Base-by-base conservation (phyloP, 1,139 yeast genomes). In the Candida pseudoviswanathii region DNA sequence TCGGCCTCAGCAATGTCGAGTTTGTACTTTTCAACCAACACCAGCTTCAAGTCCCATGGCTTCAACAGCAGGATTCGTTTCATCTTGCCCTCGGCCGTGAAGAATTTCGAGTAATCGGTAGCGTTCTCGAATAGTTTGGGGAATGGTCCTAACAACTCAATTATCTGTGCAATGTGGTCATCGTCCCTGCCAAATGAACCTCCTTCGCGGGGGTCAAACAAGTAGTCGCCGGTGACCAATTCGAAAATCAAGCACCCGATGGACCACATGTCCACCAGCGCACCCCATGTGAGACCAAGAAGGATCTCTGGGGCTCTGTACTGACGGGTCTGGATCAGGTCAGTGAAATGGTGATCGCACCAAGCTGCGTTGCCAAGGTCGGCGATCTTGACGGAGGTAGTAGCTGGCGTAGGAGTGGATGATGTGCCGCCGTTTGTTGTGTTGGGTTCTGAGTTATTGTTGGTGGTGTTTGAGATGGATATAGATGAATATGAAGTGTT, bases 1-100 rank as follows among this genome's bases (percentile, higher is more conserved):
- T 71, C 63, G 36, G 91, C 81, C 55, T 81, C 83, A 36, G 71
- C 70, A 54, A 68, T 75, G 40, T 77, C 73, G 60, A 85, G 80
- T 55, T 84, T 84, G 64, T 89, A 90, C 69, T 89, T 77, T 54
- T 77, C 81, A 40, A 67, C 63, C 50, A 77, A 64, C 4, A 77
- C 81, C 52, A 75, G 79, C 53, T 73, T 73, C 52, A 77, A 66
- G 1, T 76, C 75, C 81, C 81, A 77, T 3, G 80, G 80, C 58
- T 77, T 77, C 52, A 77, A 66, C 55, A 75, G 75, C 50, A 57
- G 78, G 52, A 87, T 86, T 59, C 85, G 78, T 58, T 82, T 79
- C 50, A 87, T 66, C 44, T 80, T 80, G 50, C 83, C 71, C 61
- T 83, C 73, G 27, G 82, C 68, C 51, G 72, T 75, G 64, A 77